A percentile compares a stretch with the other conserved stretches of the same genome.
These are phyloP conservation scores for Bassia scoparia DNA, from an alignment of 148 eudicot species.

Conservation along the genomic window DNA sequence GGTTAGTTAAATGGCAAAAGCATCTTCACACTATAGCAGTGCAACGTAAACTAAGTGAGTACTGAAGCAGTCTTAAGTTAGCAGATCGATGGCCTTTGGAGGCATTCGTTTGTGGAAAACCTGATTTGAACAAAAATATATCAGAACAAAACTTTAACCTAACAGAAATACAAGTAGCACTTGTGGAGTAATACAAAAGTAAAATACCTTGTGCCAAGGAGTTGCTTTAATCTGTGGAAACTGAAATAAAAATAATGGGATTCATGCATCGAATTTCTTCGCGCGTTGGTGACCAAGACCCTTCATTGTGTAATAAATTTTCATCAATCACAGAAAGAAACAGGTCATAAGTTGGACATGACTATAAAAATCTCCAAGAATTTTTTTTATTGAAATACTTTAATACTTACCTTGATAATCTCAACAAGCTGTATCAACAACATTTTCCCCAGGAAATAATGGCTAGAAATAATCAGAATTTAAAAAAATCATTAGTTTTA, in stretches of 20 bases:
- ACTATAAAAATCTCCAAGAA: background rate
- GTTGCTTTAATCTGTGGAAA: conserved; percentile 50
- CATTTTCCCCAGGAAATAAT: conserved; percentile 44
- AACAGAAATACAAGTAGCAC: background rate
- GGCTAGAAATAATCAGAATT: conserved; percentile 26
- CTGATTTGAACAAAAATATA: conserved; percentile 21
- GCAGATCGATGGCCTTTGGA: conserved; percentile 45
- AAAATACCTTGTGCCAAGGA: conserved; percentile 50
- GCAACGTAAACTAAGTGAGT: conserved; percentile 46
- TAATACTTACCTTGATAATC: conserved; percentile 34
- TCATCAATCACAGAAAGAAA: background rate
- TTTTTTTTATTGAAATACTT: background rate
- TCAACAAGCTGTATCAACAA: conserved; percentile 44
- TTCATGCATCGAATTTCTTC: conserved; percentile 53
- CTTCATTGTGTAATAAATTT: conserved; percentile 14
- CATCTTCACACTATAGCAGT: conserved; percentile 38
- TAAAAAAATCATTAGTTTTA: background rate
- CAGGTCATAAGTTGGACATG: background rate
- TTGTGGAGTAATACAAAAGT: background rate
- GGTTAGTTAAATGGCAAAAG: too few species aligned
- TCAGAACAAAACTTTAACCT: background rate
- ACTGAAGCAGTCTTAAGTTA: conserved; percentile 44
- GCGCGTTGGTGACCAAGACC: conserved; percentile 51
- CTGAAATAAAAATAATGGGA: conserved; percentile 43
- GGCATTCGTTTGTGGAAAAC: conserved; percentile 53